Evolutionary conservation across 1,284 basidiomycete genomes (phyloP), one percentile per base, ranked within the genome.

Genomic region (Ustilago tritici): DNA sequence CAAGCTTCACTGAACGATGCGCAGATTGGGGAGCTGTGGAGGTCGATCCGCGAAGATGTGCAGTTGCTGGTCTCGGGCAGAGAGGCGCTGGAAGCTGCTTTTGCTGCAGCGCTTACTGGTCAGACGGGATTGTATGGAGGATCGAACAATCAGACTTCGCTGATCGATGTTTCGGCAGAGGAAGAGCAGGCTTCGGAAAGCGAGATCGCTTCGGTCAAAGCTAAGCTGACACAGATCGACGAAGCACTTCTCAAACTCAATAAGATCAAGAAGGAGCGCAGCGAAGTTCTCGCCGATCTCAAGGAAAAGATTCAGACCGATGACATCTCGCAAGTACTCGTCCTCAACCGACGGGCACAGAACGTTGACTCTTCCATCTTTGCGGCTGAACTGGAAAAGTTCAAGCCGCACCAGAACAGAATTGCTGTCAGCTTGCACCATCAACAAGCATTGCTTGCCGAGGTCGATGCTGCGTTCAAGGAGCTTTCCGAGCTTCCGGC

Each of bases 241-340:
- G 76, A 74, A 35, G 62, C 71, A 23, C 68, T 84, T 0, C 36
- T 46, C 32, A 80, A 79, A 56, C 70, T 85, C 32, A 76, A 78
- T 60, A 79, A 81, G 65, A 76, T 85, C 69, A 82, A 84, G 34
- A 72, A 74, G 57, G 95, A 98, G 87, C 89, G 96, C 43, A 90
- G 90, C 23, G 93, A 95, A 70, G 92, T 95, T 0, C 88, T 99
- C 55, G 94, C 93, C 84, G 95, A 98, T 85, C 89, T 99, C 56
- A 98, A 98, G 86, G 94, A 97, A 55, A 95, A 94, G 93, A 91
- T 98, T 54, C 97, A 98, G 90, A 89, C 90, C 35, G 97, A 99
- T 87, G 97, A 99, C 82, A 96, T 99, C 10, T 98, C 95, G 0
- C 95, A 97, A 84, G 89, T 98, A 0, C 90, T 99, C 0, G 90